Percentiles rank a stretch among this genome's conserved stretches.
Evolutionary conservation across 257 asterid genomes (phyloP).

Genomic region (Nicotiana otophora): DNA sequence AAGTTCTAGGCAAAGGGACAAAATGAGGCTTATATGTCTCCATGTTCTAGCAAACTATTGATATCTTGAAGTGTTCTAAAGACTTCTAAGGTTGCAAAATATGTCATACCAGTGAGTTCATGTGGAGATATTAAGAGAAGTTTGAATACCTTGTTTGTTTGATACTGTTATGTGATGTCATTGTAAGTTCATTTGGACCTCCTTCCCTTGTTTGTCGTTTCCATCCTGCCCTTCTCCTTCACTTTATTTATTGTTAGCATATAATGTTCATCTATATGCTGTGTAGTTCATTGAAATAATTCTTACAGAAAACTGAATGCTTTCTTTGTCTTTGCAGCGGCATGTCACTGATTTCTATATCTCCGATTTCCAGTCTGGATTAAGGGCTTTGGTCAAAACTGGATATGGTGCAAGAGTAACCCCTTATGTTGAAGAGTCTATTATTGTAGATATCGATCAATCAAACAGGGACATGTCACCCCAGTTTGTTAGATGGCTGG

Average conservation of each 20-base stretch:
- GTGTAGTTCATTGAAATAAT: neutral
- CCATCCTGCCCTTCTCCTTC: neutral
- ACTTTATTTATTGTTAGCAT: neutral
- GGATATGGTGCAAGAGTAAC: conserved; percentile 69
- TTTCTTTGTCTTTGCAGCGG: conserved; percentile 38
- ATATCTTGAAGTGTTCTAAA: neutral
- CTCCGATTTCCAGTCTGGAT: conserved; percentile 79
- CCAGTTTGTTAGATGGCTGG: conserved; percentile 65
- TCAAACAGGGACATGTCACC: conserved; percentile 40
- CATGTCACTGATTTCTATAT: conserved; percentile 84
- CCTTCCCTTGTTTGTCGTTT: neutral
- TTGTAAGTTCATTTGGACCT: neutral
- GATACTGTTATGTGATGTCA: neutral
- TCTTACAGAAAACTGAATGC: neutral
- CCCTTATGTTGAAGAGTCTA: conserved; percentile 68
- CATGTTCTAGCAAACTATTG: neutral
- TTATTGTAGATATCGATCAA: conserved; percentile 54
- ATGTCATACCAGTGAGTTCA: neutral
- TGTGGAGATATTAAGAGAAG: neutral
- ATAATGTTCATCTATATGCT: neutral
- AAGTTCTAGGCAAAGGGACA: neutral
- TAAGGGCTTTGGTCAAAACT: conserved; percentile 83
- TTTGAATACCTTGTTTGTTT: neutral
- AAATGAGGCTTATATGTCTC: neutral
- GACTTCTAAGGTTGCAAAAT: neutral